Percentiles rank a stretch among this genome's conserved stretches.
Conservation (phyloP, 345 rosid species). For the Trapa incisa region DNA sequence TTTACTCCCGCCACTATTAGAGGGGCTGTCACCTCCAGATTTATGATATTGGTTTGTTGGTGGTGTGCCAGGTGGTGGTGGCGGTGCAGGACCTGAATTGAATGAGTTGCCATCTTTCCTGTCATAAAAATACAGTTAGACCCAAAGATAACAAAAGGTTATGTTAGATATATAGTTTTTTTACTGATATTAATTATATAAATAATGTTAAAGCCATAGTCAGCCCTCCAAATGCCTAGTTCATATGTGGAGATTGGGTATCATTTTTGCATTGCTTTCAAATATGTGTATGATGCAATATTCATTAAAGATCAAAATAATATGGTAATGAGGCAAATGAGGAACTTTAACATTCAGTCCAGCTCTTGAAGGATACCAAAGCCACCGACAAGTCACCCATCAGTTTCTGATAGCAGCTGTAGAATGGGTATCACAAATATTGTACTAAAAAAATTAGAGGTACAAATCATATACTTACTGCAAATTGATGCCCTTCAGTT, state of each 20-base stretch:
- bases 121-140: conserved; percentile 6
- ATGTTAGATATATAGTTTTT: too few species aligned
- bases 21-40: conserved; percentile 24
- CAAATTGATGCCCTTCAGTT: conserved; percentile 39
- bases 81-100: conserved; percentile 87
- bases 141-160: too few species aligned
- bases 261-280: not conserved
- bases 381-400: too few species aligned
- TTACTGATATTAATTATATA: not conserved
- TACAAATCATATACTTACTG: conserved; percentile 30
- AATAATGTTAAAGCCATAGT: not conserved
- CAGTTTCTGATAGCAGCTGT: not conserved
- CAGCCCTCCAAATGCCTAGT: not conserved
- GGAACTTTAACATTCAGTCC: not conserved
- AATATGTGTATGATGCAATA: not conserved
- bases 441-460: not conserved
- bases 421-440: not conserved
- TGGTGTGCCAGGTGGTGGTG: conserved; percentile 96
- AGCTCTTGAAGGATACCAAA: too few species aligned
- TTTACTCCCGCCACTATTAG: conserved; percentile 31
- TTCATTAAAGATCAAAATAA: not conserved
- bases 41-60: conserved; percentile 40
- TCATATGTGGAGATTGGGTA: not conserved
- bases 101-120: conserved; percentile 81
- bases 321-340: not conserved